Evolutionary conservation across 1,284 basidiomycete species (phyloP).

Genomic region (Boletus putidus): DNA sequence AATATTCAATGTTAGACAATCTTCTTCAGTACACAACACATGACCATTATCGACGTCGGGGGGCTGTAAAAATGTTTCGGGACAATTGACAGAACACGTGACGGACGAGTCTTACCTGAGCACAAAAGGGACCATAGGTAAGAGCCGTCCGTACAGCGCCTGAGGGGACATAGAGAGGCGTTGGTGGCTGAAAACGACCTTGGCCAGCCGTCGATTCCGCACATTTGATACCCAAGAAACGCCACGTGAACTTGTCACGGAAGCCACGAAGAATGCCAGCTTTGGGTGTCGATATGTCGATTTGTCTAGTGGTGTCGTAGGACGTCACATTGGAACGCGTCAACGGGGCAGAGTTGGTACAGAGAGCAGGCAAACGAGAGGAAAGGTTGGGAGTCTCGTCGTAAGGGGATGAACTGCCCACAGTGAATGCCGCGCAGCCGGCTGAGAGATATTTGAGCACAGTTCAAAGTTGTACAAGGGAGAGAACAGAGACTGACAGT

Average conservation of each 20-base stretch:
- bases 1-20: constrained; percentile 24
- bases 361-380: constrained; percentile 12
- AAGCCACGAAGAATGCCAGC: constrained; percentile 23
- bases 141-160: constrained; percentile 3
- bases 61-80: background rate
- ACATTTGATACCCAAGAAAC: constrained; percentile 23
- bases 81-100: too few relatives aligned
- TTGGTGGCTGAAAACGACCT: constrained; percentile 19
- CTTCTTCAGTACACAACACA: constrained; percentile 8
- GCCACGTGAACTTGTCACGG: constrained; percentile 23
- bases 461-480: background rate
- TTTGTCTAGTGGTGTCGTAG: constrained; percentile 19
- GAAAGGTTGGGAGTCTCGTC: background rate
- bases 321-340: constrained; percentile 25
- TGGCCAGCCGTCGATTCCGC: constrained; percentile 7
- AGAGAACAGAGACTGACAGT: background rate
- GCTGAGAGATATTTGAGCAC: background rate
- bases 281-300: constrained; percentile 15
- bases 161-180: constrained; percentile 6
- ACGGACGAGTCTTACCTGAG: constrained; percentile 8
- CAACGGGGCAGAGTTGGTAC: constrained; percentile 24
- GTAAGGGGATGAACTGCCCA: background rate
- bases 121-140: constrained; percentile 19
- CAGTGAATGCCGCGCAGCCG: constrained; percentile 13
- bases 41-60: constrained; percentile 17